Conservation (phyloP, 208 protist genomes). For the Strigomonas galati region DNA sequence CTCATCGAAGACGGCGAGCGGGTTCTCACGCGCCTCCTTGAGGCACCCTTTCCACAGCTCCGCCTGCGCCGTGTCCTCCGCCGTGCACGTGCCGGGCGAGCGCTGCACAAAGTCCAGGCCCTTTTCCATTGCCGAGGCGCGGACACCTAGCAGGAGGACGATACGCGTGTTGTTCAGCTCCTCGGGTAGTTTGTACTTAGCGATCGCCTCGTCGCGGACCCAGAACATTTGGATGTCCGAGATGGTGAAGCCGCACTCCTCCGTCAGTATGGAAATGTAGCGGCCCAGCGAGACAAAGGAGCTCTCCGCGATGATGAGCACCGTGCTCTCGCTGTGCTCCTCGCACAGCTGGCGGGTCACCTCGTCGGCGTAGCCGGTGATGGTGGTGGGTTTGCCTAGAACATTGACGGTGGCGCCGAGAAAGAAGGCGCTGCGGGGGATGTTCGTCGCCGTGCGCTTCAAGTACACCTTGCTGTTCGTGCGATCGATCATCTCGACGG, state of each 20-base stretch:
- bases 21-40: conserved; percentile 28
- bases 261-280: conserved; percentile 66
- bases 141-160: conserved; percentile 44
- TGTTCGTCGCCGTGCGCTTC: conserved; percentile 47
- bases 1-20: conserved; percentile 68
- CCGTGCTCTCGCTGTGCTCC: conserved; percentile 56
- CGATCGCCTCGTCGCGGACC: conserved; percentile 31
- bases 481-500: conserved; percentile 70
- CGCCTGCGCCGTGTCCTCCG: conserved; percentile 44
- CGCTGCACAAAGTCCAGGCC: conserved; percentile 68
- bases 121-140: conserved; percentile 44
- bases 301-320: conserved; percentile 57
- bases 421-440: conserved; percentile 49
- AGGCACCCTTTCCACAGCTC: conserved; percentile 43
- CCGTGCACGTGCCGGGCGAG: conserved; percentile 42
- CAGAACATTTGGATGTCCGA: conserved; percentile 65
- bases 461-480: conserved; percentile 54
- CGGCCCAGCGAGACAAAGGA: conserved; percentile 50
- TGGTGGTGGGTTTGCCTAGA: conserved; percentile 51
- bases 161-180: conserved; percentile 39
- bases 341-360: conserved; percentile 78
- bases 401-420: conserved; percentile 60
- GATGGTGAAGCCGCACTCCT: conserved; percentile 79
- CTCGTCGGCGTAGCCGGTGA: conserved; percentile 76
- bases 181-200: conserved; percentile 42